Evolutionary conservation across 2,329 filamentous ascomycete genomes (phyloP).

Genomic region (Colletotrichum liaoningense): DNA sequence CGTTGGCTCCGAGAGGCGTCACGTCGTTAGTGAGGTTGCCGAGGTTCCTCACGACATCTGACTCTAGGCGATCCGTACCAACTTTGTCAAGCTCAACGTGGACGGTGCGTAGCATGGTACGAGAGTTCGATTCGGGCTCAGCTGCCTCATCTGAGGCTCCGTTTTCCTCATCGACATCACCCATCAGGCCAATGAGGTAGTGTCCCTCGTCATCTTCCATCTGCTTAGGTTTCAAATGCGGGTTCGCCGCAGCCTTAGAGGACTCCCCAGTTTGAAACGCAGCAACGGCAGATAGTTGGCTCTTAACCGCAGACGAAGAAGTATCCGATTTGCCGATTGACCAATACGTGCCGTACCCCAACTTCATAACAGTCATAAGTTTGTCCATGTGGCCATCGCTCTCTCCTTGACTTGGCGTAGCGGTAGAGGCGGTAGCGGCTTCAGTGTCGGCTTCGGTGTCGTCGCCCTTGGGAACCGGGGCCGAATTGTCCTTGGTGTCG

Average conservation of each 20-base stretch:
- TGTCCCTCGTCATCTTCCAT: conserved; percentile 48
- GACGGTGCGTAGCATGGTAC: conserved; percentile 73
- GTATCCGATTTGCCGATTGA: conserved; percentile 42
- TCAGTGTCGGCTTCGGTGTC: not conserved
- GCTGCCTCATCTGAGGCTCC: conserved; percentile 44
- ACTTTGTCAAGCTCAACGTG: conserved; percentile 71
- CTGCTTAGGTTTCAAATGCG: conserved; percentile 7
- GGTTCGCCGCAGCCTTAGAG: conserved; percentile 1
- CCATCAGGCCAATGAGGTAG: conserved; percentile 77
- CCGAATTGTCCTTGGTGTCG: not conserved
- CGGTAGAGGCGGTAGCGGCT: conserved; percentile 1
- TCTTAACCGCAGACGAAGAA: conserved; percentile 11
- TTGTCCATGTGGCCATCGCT: conserved; percentile 61
- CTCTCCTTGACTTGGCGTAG: conserved; percentile 33
- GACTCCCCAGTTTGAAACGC: not conserved
- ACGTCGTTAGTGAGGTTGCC: conserved; percentile 30
- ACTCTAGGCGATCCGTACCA: conserved; percentile 52
- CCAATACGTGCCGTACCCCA: conserved; percentile 77
- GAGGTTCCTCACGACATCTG: conserved; percentile 58
- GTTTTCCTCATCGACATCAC: conserved; percentile 61
- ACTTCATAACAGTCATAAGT: conserved; percentile 73
- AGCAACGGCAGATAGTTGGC: conserved; percentile 11
- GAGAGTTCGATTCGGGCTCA: conserved; percentile 56
- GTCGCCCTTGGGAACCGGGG: not conserved
- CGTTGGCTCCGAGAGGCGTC: conserved; percentile 30